Evolutionary conservation across 768 basidiomycete species (phyloP).

Genomic region (Termitomyces sp.): DNA sequence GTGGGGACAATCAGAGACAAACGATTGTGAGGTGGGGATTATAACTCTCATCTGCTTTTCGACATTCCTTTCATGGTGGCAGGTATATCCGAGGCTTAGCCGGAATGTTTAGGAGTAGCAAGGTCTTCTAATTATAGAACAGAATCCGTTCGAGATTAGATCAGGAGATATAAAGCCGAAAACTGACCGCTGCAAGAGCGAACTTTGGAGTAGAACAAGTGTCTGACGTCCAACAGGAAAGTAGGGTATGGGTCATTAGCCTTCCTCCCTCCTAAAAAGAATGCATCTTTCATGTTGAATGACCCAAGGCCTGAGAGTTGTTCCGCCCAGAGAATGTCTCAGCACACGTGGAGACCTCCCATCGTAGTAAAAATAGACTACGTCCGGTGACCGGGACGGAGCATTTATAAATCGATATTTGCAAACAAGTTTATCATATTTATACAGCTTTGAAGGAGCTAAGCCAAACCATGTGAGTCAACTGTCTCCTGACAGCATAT

Average conservation of each 20-base stretch:
- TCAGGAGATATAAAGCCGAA: neutral
- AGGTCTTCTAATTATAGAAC: neutral
- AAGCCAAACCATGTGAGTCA: no score
- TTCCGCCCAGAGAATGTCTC: neutral
- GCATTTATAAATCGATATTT: neutral
- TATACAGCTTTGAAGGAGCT: neutral
- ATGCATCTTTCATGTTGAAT: neutral
- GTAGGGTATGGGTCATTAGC: neutral
- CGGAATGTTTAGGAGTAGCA: neutral
- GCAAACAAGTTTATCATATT: no score
- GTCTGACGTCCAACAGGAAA: neutral
- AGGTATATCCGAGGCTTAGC: constrained; percentile 2
- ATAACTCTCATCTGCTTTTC: neutral
- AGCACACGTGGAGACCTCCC: no score
- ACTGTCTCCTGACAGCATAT: neutral
- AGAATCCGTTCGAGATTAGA: neutral
- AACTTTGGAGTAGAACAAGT: neutral
- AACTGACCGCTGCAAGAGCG: neutral
- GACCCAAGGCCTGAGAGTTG: neutral
- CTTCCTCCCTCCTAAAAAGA: neutral
- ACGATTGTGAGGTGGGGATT: neutral
- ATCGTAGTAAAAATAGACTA: neutral
- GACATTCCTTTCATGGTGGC: neutral
- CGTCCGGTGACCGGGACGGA: neutral
- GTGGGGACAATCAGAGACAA: neutral